These are phyloP conservation scores for Lactifluus hygrophoroides DNA, from an alignment of 768 basidiomycete genomes.

Conservation along the genomic window DNA sequence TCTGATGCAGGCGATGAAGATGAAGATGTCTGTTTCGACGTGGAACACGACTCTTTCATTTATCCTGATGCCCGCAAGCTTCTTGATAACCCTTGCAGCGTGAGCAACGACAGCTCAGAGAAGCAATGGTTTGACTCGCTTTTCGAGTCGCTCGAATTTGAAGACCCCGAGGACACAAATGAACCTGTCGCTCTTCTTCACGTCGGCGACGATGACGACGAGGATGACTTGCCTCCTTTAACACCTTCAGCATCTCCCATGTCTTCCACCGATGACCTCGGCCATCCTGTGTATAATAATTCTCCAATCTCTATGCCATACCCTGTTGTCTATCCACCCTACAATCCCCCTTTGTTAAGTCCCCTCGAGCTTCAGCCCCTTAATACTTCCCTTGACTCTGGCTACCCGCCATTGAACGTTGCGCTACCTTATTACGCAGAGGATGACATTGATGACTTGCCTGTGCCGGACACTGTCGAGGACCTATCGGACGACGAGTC, in stretches of 20 bases:
- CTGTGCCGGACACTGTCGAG: conserved; percentile 75
- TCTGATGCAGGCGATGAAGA: conserved; percentile 37
- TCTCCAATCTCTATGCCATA: conserved; percentile 42
- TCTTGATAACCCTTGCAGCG: conserved; percentile 27
- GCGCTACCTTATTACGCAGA: conserved; percentile 54
- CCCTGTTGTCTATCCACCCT: conserved; percentile 60
- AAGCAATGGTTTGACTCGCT: conserved; percentile 78
- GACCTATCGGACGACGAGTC: conserved; percentile 84
- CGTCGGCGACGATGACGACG: conserved; percentile 62
- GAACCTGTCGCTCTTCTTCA: conserved; percentile 41
- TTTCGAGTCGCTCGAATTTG: conserved; percentile 61
- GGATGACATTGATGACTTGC: conserved; percentile 59
- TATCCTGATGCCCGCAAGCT: conserved; percentile 69
- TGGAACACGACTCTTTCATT: conserved; percentile 62
- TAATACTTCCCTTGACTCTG: conserved; percentile 33
- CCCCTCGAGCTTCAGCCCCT: conserved; percentile 38
- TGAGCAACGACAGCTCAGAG: conserved; percentile 46
- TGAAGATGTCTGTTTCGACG: conserved; percentile 38
- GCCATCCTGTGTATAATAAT: conserved; percentile 42
- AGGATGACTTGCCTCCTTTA: conserved; percentile 47
- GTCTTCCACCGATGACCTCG: conserved; percentile 72
- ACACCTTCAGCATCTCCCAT: conserved; percentile 62
- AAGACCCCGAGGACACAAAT: conserved; percentile 49
- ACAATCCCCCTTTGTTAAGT: conserved; percentile 47
- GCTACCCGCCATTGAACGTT: conserved; percentile 35